A percentile compares a stretch with the other conserved stretches of the same genome.
These are phyloP conservation scores for Rosa hybrid DNA, from an alignment of 331 rosid genomes.

Conservation along the genomic window DNA sequence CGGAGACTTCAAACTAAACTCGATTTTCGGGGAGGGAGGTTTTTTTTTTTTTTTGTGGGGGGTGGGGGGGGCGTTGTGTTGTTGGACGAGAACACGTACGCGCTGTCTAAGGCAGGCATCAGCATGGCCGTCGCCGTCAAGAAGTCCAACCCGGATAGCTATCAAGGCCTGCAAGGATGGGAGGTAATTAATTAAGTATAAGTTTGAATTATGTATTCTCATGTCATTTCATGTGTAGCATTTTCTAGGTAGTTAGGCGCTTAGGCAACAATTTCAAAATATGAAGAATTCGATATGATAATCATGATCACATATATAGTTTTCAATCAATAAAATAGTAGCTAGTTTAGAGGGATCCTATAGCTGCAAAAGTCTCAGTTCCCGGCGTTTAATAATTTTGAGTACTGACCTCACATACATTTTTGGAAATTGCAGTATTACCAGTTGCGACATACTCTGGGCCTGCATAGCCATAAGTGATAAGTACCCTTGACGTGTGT, in stretches of 20 bases:
- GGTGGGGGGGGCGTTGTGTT: conserved; percentile 52
- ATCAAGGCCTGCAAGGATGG: conserved; percentile 81
- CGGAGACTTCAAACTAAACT: conserved; percentile 65
- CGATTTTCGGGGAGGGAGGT: conserved; percentile 85
- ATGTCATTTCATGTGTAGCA: not conserved
- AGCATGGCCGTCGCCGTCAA: conserved; percentile 87
- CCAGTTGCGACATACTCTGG: too few species aligned
- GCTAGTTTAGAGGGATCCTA: not conserved
- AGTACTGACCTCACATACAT: not conserved
- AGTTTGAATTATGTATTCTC: not conserved
- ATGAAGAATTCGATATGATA: not conserved
- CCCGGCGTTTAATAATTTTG: not conserved
- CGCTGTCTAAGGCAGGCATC: conserved; percentile 62
- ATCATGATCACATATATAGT: not conserved
- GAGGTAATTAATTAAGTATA: conserved; percentile 34
- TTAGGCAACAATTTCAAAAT: not conserved
- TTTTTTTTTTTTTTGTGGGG: conserved; percentile 59
- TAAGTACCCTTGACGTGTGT: too few species aligned
- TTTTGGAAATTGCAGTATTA: too few species aligned
- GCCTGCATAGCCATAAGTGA: too few species aligned
- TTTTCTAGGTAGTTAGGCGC: not conserved
- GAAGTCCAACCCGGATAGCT: conserved; percentile 68
- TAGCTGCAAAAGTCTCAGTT: too few species aligned
- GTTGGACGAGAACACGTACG: conserved; percentile 46
- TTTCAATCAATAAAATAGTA: not conserved